phyloP scores from a whole-genome alignment of 805 yeast species.

The Saccharomycopsis sp. region DNA sequence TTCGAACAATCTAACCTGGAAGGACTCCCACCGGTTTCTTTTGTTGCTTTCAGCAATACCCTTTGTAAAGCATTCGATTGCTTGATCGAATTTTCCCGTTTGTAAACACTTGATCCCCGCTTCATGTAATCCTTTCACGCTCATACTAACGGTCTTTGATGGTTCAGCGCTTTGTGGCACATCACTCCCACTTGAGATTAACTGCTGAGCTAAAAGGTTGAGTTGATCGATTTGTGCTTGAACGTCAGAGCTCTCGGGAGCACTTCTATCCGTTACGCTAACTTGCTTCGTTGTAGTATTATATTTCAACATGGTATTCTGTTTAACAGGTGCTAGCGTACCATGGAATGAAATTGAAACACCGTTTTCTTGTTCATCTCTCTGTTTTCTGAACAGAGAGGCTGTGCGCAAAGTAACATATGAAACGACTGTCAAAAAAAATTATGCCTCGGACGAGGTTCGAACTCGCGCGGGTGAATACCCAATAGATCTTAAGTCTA shows the following conservation, averaged over 20 bases:
- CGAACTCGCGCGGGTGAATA: slow-evolving; percentile 26
- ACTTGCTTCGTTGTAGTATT: not conserved
- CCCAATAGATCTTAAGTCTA: slow-evolving; percentile 35
- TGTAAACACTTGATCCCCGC: slow-evolving; percentile 53
- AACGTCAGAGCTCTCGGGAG: slow-evolving; percentile 21
- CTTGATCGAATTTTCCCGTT: slow-evolving; percentile 45
- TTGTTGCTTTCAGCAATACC: slow-evolving; percentile 62
- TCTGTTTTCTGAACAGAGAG: not conserved
- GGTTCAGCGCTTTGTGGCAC: slow-evolving; percentile 51
- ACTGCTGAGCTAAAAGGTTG: slow-evolving; percentile 32
- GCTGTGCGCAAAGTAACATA: not conserved
- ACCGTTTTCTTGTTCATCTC: not conserved
- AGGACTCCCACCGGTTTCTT: slow-evolving; percentile 65
- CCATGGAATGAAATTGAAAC: not conserved
- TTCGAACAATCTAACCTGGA: slow-evolving; percentile 65
- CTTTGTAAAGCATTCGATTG: slow-evolving; percentile 52
- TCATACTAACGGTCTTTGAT: slow-evolving; percentile 43
- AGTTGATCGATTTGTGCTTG: slow-evolving; percentile 28
- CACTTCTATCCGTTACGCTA: not conserved
- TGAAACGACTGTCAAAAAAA: slow-evolving; percentile 16
- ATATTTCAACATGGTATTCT: not conserved
- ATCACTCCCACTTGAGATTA: slow-evolving; percentile 32
- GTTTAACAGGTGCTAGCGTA: not conserved
- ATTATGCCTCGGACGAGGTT: slow-evolving; percentile 27
- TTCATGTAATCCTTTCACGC: slow-evolving; percentile 58